Conservation (phyloP, 257 asterid genomes). For the Voacanga thouarsii region DNA sequence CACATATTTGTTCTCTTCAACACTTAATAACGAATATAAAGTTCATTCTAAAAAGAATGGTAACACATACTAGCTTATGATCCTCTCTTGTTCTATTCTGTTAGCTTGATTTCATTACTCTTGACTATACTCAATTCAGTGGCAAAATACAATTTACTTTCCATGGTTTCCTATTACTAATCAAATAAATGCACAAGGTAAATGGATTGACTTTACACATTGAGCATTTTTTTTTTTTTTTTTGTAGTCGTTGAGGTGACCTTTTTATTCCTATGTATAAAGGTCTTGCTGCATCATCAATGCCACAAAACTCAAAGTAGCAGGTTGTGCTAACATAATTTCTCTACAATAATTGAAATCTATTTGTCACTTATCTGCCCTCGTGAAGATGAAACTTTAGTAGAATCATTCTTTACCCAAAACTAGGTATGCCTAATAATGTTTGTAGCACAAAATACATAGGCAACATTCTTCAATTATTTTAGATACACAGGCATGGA, state of each 20-base stretch:
- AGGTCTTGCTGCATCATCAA: background rate
- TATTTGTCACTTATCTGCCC: background rate
- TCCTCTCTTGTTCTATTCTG: too few relatives aligned
- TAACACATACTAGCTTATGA: too few relatives aligned
- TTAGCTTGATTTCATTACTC: too few relatives aligned
- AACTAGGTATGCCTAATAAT: background rate
- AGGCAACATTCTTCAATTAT: background rate
- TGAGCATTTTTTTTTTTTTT: too few relatives aligned
- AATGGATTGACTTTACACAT: too few relatives aligned
- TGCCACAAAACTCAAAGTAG: background rate
- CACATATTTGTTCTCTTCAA: too few relatives aligned
- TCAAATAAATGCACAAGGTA: too few relatives aligned
- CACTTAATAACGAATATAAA: too few relatives aligned
- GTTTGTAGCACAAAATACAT: background rate
- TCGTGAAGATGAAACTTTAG: background rate
- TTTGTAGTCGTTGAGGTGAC: background rate
- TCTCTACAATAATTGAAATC: background rate
- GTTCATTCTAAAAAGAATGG: too few relatives aligned
- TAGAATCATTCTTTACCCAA: background rate
- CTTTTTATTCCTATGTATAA: background rate
- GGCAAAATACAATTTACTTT: too few relatives aligned
- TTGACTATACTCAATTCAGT: too few relatives aligned
- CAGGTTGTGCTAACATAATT: background rate
- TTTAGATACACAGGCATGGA: background rate
- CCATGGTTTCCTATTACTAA: too few relatives aligned